Conservation (phyloP, 202 grass and related monocot genomes). For the Schoenoplectus triqueter region DNA sequence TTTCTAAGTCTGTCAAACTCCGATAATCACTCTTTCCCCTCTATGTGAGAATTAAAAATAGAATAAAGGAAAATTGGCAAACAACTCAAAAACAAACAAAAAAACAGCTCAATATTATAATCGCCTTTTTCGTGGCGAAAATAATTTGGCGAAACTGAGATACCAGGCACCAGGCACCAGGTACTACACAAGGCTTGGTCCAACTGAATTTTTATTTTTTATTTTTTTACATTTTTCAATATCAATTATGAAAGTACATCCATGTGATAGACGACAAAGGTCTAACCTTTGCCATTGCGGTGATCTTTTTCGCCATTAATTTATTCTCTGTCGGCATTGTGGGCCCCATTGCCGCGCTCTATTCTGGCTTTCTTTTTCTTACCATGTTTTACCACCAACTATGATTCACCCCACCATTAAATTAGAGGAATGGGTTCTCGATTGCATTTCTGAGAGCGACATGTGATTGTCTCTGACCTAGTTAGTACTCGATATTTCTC, state of each 20-base stretch:
- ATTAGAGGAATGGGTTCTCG: conserved; percentile 29
- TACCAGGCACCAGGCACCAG: conserved; percentile 4
- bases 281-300: conserved; percentile 30
- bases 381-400: conserved; percentile 13
- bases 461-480: conserved; percentile 36
- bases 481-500: conserved; percentile 37
- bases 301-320: conserved; percentile 41
- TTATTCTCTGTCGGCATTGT: conserved; percentile 32
- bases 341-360: not conserved
- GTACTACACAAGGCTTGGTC: not conserved
- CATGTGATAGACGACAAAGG: conserved; percentile 41
- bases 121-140: not conserved
- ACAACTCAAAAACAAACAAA: conserved; percentile 26
- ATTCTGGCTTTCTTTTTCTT: not conserved
- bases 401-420: conserved; percentile 14
- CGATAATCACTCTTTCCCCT: conserved; percentile 35
- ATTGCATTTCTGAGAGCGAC: conserved; percentile 38
- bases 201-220: not conserved
- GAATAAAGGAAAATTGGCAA: conserved; percentile 23
- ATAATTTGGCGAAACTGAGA: conserved; percentile 26
- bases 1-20: conserved; percentile 28
- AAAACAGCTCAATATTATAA: conserved; percentile 27
- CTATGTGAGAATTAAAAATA: conserved; percentile 21
- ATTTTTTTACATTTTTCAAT: not conserved
- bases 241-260: conserved; percentile 23